These are phyloP conservation scores for Nadsonia commutata DNA, from an alignment of 1,139 yeast species.

Conservation along the genomic window DNA sequence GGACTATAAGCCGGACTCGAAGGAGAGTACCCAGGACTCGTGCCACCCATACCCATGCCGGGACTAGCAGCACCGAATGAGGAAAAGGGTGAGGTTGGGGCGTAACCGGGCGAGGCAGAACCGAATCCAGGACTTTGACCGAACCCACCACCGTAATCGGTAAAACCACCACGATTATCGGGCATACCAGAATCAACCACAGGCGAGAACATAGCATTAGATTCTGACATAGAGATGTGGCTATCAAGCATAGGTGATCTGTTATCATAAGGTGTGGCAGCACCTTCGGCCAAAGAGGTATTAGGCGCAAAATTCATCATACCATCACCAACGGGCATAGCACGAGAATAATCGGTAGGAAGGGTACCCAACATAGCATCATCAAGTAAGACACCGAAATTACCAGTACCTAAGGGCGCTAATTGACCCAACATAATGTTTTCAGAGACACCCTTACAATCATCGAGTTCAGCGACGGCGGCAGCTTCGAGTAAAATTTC, in stretches of 20 bases:
- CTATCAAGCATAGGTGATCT: slow-evolving; percentile 64
- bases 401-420: slow-evolving; percentile 98
- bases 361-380: slow-evolving; percentile 68
- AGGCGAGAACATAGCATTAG: slow-evolving; percentile 63
- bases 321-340: slow-evolving; percentile 14
- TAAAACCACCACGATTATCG: slow-evolving; percentile 80
- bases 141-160: slow-evolving; percentile 67
- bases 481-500: slow-evolving; percentile 97
- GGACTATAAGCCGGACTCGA: slow-evolving; percentile 62
- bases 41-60: slow-evolving; percentile 44
- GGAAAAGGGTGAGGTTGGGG: slow-evolving; percentile 50
- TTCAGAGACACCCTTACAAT: slow-evolving; percentile 96
- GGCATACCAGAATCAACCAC: slow-evolving; percentile 74
- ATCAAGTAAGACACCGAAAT: slow-evolving; percentile 90
- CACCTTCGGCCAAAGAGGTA: slow-evolving; percentile 45
- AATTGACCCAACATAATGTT: slow-evolving; percentile 95
- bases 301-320: slow-evolving; percentile 26
- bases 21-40: slow-evolving; percentile 50
- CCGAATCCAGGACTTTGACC: slow-evolving; percentile 38
- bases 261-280: slow-evolving; percentile 86
- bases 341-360: slow-evolving; percentile 32
- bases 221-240: slow-evolving; percentile 69
- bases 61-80: slow-evolving; percentile 60
- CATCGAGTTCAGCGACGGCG: slow-evolving; percentile 94
- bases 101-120: slow-evolving; percentile 43